Evolutionary conservation across 2,329 filamentous ascomycete species (phyloP).

Genomic region (Arthrobotrys conoides): DNA sequence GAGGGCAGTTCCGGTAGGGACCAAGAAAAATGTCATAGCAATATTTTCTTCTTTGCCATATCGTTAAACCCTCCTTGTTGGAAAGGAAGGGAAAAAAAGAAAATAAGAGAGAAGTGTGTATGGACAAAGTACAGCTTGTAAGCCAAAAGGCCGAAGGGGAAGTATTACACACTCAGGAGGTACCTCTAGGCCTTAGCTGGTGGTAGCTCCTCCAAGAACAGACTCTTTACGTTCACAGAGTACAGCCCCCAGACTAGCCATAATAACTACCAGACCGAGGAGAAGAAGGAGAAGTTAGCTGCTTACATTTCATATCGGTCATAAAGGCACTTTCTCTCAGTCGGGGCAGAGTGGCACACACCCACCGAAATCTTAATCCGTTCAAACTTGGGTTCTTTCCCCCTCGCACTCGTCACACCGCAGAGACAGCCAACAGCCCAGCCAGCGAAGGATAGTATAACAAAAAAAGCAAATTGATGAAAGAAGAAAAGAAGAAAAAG

Average conservation of each 20-base stretch:
- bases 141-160: slow-evolving; percentile 54
- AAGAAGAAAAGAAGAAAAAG: slow-evolving; percentile 32
- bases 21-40: slow-evolving; percentile 58
- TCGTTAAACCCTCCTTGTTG: slow-evolving; percentile 60
- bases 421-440: slow-evolving; percentile 49
- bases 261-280: slow-evolving; percentile 18
- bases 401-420: slow-evolving; percentile 58
- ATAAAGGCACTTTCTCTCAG: slow-evolving; percentile 46
- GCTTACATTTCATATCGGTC: slow-evolving; percentile 56
- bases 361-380: slow-evolving; percentile 54
- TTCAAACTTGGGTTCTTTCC: slow-evolving; percentile 38
- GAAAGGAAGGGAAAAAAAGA: slow-evolving; percentile 55
- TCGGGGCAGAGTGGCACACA: slow-evolving; percentile 56
- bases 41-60: slow-evolving; percentile 58
- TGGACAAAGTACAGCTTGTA: slow-evolving; percentile 4
- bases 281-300: slow-evolving; percentile 35
- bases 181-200: slow-evolving; percentile 44
- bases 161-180: slow-evolving; percentile 50
- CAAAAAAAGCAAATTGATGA: slow-evolving; percentile 14
- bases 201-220: slow-evolving; percentile 60
- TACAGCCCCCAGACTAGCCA: slow-evolving; percentile 40
- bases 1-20: slow-evolving; percentile 53
- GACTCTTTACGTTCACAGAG: slow-evolving; percentile 32
- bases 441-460: slow-evolving; percentile 35
- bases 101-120: slow-evolving; percentile 1